Base-by-base conservation (phyloP, 345 rosid species). In the Populus deltoides region DNA sequence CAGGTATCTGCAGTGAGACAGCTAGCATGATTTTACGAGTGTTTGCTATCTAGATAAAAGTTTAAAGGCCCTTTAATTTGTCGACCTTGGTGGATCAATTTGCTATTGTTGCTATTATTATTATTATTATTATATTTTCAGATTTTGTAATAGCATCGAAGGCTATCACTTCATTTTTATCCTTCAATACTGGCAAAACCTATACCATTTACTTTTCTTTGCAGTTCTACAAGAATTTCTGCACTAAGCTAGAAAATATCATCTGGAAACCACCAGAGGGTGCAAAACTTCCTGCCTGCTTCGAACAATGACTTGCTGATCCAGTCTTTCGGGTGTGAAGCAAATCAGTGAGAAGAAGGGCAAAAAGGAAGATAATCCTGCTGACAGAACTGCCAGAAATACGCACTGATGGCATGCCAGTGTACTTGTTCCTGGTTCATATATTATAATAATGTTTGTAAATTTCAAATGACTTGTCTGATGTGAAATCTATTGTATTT, bases 141-240 rank as follows among this genome's bases (percentile, higher is more conserved):
- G 62, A n/a, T 57, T 57, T n/a, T 57, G 27, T 57, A 57, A n/a
- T 57, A 57, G 63, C 12, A 24, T 22, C 25, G 3, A 22, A 57
- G 2, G 62, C 11, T 22, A 57, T 57, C 3, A 53, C 61, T 0
- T 53, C 1, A 22, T 20, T n/a, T n/a, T 20, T 53, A 53, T 8
- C 24, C 20, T 55, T 7, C n/a, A 53, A 6, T 22, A 7, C 59
- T 2, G 61, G 25, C 11, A 57, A 57, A 27, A 8, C 27, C 63
- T n/a, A n/a, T 9, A 43, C 49, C 57, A 43, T 47, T 29, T 71
- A 22, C 61, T 70, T 49, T 62, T 25, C 57, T 81, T 81, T 67
- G 81, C 88, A 92, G 97, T 94, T 94, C 79, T 93, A 91, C 93
- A 90, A 92, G 89, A 88, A 81, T 55, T 85, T 93, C 78, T 91